Base-by-base conservation (phyloP, 345 rosid genomes). In the Syzygium aromaticum region DNA sequence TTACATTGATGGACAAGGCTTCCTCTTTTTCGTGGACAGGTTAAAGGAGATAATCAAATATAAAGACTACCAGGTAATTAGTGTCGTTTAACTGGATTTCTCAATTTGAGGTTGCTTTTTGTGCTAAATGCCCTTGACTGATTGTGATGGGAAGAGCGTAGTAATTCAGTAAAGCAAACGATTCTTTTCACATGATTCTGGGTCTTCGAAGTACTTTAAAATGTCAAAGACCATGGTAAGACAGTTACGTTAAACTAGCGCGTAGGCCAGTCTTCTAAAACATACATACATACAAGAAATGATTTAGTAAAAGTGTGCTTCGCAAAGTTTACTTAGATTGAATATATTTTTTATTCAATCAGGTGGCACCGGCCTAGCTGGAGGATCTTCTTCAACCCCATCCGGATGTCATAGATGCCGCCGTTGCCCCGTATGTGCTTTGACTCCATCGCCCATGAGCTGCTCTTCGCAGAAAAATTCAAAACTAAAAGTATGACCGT, bases 321-420 rank as follows among this genome's bases (percentile, higher is more conserved):
- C 1, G 52, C 14, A 64, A 78, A 87, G 30, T 85, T 73, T 19
- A 73, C 9, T 33, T 9, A 73, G 80, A 19, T 73, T 38, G 80
- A 73, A 73, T 33, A 8, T 17, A 22, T 17, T 33, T 73, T 73
- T 73, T 22, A 46, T 73, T 33, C 49, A 73, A 73, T 84, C 86
- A 93, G 95, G 95, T 93, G 43, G 93, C 93, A 11, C 95, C 96
- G 17, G 92, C 93, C 17, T 95, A 94, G 87, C 88, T 94, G 33
- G 96, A 94, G 90, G 89, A 94, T 77, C 87, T 92, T 53, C 95
- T 93, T 51, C 90, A 88, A 27, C 93, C 92, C 82, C 93, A 92
- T 91, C 92, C 93, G 7, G 92, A 93, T 23, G 88, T 94, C 7
- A 87, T 86, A 6, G 95, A 93, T 49, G 92, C 93, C 52, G 95